Evolutionary conservation across 2,329 filamentous ascomycete species (phyloP).

Genomic region (Colletotrichum cereale): DNA sequence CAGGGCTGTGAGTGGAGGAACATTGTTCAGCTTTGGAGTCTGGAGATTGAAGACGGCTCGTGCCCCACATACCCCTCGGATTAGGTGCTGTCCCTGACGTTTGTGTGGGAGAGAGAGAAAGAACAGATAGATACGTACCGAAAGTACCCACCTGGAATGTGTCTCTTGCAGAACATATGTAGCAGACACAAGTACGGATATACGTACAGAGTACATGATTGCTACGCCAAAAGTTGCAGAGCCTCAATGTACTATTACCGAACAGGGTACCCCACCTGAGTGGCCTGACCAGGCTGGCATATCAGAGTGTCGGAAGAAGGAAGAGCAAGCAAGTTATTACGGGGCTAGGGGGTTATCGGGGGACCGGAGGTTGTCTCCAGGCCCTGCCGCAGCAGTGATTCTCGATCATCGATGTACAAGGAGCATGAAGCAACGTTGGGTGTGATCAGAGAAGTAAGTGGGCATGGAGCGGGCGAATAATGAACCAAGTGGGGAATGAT

Average conservation of each 20-base stretch:
- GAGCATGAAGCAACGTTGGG: not conserved
- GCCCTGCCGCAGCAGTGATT: not conserved
- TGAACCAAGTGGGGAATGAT: slow-evolving; percentile 18
- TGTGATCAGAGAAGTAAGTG: not conserved
- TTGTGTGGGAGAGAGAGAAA: not conserved
- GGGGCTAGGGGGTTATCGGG: not conserved
- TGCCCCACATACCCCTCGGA: not conserved
- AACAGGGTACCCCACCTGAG: not conserved
- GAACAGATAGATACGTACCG: slow-evolving; percentile 7
- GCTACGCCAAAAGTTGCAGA: not conserved
- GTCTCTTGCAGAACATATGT: not conserved
- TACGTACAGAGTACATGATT: not conserved
- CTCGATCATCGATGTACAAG: not conserved
- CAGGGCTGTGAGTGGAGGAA: slow-evolving; percentile 14
- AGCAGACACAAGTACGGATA: too few species aligned
- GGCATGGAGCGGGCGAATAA: not conserved
- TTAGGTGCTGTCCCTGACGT: not conserved
- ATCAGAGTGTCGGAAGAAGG: not conserved
- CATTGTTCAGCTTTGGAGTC: slow-evolving; percentile 7
- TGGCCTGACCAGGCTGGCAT: not conserved
- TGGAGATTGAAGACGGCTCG: slow-evolving; percentile 22
- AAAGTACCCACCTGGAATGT: slow-evolving; percentile 7
- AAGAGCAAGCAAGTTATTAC: not conserved
- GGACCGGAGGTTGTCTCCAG: not conserved
- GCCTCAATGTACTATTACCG: not conserved